Evolutionary conservation across 2,329 filamentous ascomycete species (phyloP), one percentile per base, ranked within the genome.

Genomic region (Zopfia rhizophila): DNA sequence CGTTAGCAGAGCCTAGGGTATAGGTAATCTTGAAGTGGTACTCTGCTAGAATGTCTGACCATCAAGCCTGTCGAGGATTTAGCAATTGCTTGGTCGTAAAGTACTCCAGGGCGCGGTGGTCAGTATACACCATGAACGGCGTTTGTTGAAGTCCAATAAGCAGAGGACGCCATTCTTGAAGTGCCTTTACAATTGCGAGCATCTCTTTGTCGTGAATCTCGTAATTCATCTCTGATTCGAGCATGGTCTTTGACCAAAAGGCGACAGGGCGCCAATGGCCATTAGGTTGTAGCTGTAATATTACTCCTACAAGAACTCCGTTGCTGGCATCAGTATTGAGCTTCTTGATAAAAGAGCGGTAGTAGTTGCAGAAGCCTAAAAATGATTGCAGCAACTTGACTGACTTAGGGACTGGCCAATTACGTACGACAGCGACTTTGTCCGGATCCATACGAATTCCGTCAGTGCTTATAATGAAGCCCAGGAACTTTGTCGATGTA

Each of bases 321-420:
- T 44, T 23, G 10, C 12, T 25, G 10, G 31, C 30, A 23, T 44
- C 31, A 5, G 31, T 37, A n/a, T n/a, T n/a, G n/a, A n/a, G n/a
- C n/a, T 51, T 27, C 6, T 52, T 19, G 11, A 72, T 62, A 36
- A 71, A 71, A 7, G 48, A 24, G 4, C 61, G 45, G 47, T 72
- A 72, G 43, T 66, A 72, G 29, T 72, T 71, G 3, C 41, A 49
- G 31, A 72, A 69, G 7, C 65, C 60, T n/a, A 72, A 14, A 43
- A 72, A 71, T 1, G 29, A 40, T 47, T 58, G 51, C 3, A 62
- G 55, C 13, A 50, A 52, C 19, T 53, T 53, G 3, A 63, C 38
- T 5, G 12, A 56, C 5, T 4, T 46, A 4, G 54, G 64, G 13
- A 7, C 25, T 30, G 36, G 5, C 65, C 53, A 72, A 4, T 65